Conservation (phyloP, 352 stramenopile species). For the Phytophthora multivora region DNA sequence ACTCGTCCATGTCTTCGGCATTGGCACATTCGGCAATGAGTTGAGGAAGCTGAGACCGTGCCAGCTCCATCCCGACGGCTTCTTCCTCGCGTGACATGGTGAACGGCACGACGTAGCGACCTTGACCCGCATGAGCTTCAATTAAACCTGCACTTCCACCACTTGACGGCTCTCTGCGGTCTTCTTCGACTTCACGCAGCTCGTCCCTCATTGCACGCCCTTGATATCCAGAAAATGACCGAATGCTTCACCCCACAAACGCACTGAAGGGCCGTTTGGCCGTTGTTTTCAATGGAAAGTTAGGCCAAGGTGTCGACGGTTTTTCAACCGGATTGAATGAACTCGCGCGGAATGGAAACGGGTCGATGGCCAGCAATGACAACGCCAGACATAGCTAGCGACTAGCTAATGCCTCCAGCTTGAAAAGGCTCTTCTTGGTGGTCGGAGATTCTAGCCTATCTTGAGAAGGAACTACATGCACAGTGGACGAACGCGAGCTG, state of each 20-base stretch:
- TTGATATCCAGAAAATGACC: constrained; percentile 27
- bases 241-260: not conserved
- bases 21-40: constrained; percentile 44
- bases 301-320: constrained; percentile 26
- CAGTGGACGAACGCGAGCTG: constrained; percentile 6
- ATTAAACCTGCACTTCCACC: not conserved
- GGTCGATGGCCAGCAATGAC: not conserved
- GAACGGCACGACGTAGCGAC: constrained; percentile 57
- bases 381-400: not conserved
- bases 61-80: constrained; percentile 25
- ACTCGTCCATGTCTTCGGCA: not conserved
- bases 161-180: constrained; percentile 8
- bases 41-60: constrained; percentile 28
- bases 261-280: constrained; percentile 23
- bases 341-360: constrained; percentile 5
- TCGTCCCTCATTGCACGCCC: constrained; percentile 23
- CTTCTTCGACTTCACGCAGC: constrained; percentile 15
- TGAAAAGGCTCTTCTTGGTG: not conserved
- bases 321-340: constrained; percentile 24
- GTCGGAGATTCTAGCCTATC: not conserved
- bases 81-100: constrained; percentile 56
- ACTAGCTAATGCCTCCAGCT: constrained; percentile 2
- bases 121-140: constrained; percentile 28
- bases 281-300: constrained; percentile 30
- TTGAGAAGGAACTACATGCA: not conserved